These are phyloP conservation scores for Pythium monospermum DNA, from an alignment of 352 stramenopile species.

Conservation along the genomic window DNA sequence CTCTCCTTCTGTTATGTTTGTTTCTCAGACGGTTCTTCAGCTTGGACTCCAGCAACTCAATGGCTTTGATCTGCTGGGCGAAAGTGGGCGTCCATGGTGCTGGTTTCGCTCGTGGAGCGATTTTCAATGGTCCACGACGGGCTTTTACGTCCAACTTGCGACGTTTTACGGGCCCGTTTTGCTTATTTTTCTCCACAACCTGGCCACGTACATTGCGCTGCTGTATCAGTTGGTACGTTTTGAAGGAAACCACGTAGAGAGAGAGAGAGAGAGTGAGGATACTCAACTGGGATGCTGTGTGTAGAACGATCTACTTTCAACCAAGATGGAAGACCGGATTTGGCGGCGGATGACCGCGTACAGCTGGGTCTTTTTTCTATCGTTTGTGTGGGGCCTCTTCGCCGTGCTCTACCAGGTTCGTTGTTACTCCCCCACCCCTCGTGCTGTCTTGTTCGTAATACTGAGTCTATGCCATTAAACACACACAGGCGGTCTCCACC, in stretches of 20 bases:
- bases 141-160: slow-evolving; percentile 54
- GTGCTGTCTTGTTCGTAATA: not conserved
- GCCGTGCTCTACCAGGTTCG: slow-evolving; percentile 40
- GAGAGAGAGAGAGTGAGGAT: not conserved
- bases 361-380: slow-evolving; percentile 49
- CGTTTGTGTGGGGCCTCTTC: slow-evolving; percentile 42
- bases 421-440: not conserved
- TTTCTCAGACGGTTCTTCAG: slow-evolving; percentile 38
- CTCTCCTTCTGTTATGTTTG: no score
- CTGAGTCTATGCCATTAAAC: not conserved
- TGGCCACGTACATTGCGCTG: slow-evolving; percentile 51
- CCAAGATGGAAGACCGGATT: slow-evolving; percentile 59
- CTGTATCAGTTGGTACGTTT: slow-evolving; percentile 50
- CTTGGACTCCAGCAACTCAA: slow-evolving; percentile 36
- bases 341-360: slow-evolving; percentile 63
- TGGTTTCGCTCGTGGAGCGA: slow-evolving; percentile 72
- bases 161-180: slow-evolving; percentile 56
- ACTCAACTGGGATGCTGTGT: not conserved
- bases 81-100: slow-evolving; percentile 66
- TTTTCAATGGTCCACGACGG: slow-evolving; percentile 38
- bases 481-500: slow-evolving; percentile 31
- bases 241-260: not conserved
- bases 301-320: slow-evolving; percentile 55
- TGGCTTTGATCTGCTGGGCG: slow-evolving; percentile 47
- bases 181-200: slow-evolving; percentile 53